A percentile compares a stretch with the other conserved stretches of the same genome.
Conservation (phyloP, 352 stramenopile genomes). For the Elongisporangium senticosum region DNA sequence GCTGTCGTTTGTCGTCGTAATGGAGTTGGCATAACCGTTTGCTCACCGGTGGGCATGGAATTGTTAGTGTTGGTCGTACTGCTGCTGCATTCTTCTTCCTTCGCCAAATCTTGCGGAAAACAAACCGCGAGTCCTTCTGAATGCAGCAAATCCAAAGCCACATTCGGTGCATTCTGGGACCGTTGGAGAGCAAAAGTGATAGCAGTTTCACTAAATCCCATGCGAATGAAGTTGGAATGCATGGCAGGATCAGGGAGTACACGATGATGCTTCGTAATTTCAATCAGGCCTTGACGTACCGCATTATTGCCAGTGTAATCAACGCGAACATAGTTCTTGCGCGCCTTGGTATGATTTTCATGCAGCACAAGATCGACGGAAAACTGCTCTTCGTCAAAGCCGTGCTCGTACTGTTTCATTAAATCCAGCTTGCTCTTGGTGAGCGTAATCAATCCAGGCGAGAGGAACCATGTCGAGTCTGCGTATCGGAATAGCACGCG, state of each 20-base stretch:
- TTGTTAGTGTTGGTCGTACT: slow-evolving; percentile 2
- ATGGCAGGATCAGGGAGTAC: slow-evolving; percentile 70
- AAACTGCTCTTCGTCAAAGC: slow-evolving; percentile 79
- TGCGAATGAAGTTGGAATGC: slow-evolving; percentile 79
- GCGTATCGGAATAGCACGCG: slow-evolving; percentile 74
- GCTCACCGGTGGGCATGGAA: slow-evolving; percentile 12
- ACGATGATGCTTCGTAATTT: slow-evolving; percentile 78
- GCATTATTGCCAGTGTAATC: slow-evolving; percentile 67
- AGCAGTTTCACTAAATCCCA: slow-evolving; percentile 66
- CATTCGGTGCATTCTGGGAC: slow-evolving; percentile 70
- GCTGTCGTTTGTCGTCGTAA: slow-evolving; percentile 52
- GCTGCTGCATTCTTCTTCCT: slow-evolving; percentile 6
- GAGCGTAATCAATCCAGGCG: slow-evolving; percentile 59
- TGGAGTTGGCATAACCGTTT: slow-evolving; percentile 9
- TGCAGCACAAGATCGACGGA: slow-evolving; percentile 76
- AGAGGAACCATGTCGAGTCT: slow-evolving; percentile 77
- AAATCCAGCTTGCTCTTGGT: slow-evolving; percentile 72
- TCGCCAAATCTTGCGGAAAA: slow-evolving; percentile 32
- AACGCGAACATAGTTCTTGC: slow-evolving; percentile 35
- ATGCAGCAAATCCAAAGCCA: slow-evolving; percentile 69
- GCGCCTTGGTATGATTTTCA: slow-evolving; percentile 34
- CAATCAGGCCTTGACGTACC: slow-evolving; percentile 60
- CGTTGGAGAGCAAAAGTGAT: slow-evolving; percentile 76
- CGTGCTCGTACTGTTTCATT: slow-evolving; percentile 83
- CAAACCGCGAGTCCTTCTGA: slow-evolving; percentile 50